Evolutionary conservation across 306 rosid species (phyloP), one percentile per base, ranked within the genome.

Genomic region (Malus orientalis): DNA sequence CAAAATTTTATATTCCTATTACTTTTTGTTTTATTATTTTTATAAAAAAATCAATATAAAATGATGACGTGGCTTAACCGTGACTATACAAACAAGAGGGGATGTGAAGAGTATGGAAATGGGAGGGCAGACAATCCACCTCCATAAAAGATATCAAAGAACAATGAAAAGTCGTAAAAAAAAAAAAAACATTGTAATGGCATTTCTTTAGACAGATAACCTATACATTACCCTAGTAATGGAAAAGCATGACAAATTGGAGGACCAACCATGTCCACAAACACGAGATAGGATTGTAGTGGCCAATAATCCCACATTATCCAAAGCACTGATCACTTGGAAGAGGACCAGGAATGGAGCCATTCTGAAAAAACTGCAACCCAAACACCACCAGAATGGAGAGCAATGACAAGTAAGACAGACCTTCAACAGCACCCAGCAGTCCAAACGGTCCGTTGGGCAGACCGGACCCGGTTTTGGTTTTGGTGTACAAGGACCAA

Each of bases 311-410:
- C 79, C 62, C 6, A 0, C 66, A 18, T 88, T 84, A 95, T 42
- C 96, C 97, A 44, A 92, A 92, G 87, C 97, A 95, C 83, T 92
- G 95, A 74, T 90, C 98, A 22, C 85, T 86, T 15, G 96, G 98
- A 53, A 94, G 96, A 59, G 97, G 96, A 73, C 93, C 97, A 0
- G 97, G 97, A 25, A 95, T 84, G 84, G 86, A 92, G 67, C 96
- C 97, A 54, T 85, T 87, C 66, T 89, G 85, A 51, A 90, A 66
- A 70, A 84, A 95, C 84, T 95, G 99, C 74, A 95, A 79, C 14
- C 92, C 99, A 73, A 95, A 90, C 18, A 90, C 97, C 16, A 87
- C 85, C 65, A 86, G n/a, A 78, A 95, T 88, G 62, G 90, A 89
- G 11, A 87, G 80, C 85, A 90, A 61, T 0, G 91, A 74, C 76